Evolutionary conservation across 805 yeast species (phyloP), one percentile per base, ranked within the genome.

Genomic region (Saccharomycopsis sp.): DNA sequence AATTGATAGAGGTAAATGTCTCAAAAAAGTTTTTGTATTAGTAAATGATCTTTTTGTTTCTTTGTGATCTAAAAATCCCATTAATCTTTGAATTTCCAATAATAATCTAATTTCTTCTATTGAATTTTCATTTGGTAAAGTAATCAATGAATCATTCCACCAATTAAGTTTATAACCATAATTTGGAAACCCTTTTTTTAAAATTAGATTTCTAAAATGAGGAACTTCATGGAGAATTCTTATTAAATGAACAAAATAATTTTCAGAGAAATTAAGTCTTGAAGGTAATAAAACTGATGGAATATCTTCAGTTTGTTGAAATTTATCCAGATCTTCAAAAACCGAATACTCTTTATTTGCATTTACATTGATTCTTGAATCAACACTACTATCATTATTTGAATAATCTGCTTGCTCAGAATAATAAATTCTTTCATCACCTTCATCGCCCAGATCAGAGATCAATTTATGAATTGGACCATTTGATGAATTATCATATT

Each of bases 171-270:
- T 14, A 15, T 14, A 42, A 9, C 39, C 42, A 27, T 42, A 42
- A 8, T 4, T 5, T 14, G 27, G 29, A 13, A 42, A 42, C 9
- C 42, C 46, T 20, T 32, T 34, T 4, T 13, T 18, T 8, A 42
- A 15, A 5, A 42, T 15, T 9, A 35, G 12, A 23, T 38, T 42
- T 23, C 46, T 17, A 10, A 42, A 13, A 8, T 18, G 28, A 9
- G 46, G 46, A 6, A 42, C 34, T 32, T 42, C 46, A 26, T 42
- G 46, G 21, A 42, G 33, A 3, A 42, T 34, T 21, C 23, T 31
- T 8, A 42, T 18, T 25, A 42, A 4, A 29, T 17, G 39, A 20
- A 39, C 34, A 19, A 42, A 35, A 23, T 42, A 42, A 21, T 42
- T 42, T 14, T 38, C 42, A 21, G 23, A 29, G 3, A 34, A 41